Base-by-base conservation (phyloP, 306 rosid genomes). In the Ochetophila trinervis region DNA sequence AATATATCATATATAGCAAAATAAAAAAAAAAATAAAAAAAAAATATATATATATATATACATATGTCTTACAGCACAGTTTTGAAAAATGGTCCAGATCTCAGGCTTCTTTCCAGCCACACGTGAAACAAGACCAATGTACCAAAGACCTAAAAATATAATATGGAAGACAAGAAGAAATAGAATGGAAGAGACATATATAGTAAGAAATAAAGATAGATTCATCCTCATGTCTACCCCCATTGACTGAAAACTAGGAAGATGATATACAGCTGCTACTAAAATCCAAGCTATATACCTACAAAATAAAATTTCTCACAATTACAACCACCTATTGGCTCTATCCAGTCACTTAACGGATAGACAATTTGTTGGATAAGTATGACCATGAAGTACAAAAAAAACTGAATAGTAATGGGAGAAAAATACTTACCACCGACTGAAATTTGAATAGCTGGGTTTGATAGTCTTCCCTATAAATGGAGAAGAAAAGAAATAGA, bases 181-280 rank as follows among this genome's bases (percentile, higher is more conserved):
- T 65, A 84, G 69, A 66, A 90, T 86, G 74, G 99, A 94, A 70
- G 99, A 81, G 58, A 94, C 74, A 56, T 79, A 94, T 70, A 94
- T 91, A 14, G 96, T 90, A 57, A 90, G 75, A 76, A 91, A 88
- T 75, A 94, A 71, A 30, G 97, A 90, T 23, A 94, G 78, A 76
- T 86, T 94, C 99, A 90, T 90, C 84, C 96, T 88, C 83, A 94
- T 71, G 81, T 94, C 99, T 73, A 94, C 90, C 74, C 97, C 96
- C 99, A 90, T 94, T 73, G 96, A 90, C 88, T 74, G 91, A 77
- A 90, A 88, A 84, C 96, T 90, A 59, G 97, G 97, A 72, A 94
- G 97, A 75, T 94, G 99, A 83, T 94, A 94, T 80, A 88, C 87
- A 60, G 97, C 97, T 69, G 99, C 97, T 74, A 94, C 86, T 83